Conservation (phyloP, 148 eudicot genomes). For the Rhododendron ferrugineum region DNA sequence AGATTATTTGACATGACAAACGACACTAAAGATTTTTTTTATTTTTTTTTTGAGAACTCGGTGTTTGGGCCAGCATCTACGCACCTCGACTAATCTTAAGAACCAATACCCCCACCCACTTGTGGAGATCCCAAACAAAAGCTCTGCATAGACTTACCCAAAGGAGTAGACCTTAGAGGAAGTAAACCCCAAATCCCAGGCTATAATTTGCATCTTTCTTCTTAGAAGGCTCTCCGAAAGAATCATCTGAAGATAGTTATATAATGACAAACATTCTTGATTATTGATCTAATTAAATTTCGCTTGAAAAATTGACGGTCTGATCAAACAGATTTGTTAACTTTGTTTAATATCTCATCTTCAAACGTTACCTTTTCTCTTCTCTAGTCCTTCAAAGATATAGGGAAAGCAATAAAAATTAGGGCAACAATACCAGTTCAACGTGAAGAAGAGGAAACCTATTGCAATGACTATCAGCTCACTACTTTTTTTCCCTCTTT, state of each 20-base stretch:
- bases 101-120: no score
- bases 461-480: neutral
- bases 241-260: neutral
- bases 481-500: neutral
- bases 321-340: neutral
- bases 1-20: no score
- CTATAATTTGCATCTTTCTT: neutral
- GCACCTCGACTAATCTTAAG: no score
- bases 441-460: neutral
- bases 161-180: neutral
- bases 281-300: neutral
- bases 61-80: no score
- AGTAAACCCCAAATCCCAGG: neutral
- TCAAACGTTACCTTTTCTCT: neutral
- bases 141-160: no score
- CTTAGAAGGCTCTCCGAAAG: neutral
- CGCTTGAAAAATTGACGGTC: neutral
- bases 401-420: neutral
- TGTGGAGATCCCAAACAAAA: no score
- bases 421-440: neutral
- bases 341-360: neutral
- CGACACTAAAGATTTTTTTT: no score
- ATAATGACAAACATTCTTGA: neutral
- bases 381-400: neutral
- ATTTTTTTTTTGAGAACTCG: no score